Evolutionary conservation across 352 stramenopile species (phyloP), one percentile per base, ranked within the genome.

Genomic region (Pythium pyrilobum): DNA sequence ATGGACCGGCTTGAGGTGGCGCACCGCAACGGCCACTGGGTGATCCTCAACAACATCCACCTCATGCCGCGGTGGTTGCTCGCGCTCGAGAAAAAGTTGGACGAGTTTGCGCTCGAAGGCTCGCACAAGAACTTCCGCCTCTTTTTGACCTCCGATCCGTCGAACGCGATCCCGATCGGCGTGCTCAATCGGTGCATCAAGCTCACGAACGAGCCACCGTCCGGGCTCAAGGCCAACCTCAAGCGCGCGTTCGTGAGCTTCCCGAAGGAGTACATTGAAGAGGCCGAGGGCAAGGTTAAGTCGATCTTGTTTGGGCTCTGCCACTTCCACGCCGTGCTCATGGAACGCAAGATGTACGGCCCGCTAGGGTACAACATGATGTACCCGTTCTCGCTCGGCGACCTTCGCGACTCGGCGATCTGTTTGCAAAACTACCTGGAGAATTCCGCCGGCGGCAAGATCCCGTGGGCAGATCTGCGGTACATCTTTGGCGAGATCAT

Each of bases 31-130:
- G 95, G 95, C 10, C 87, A 96, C 66, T 98, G 95, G 95, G 79
- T 98, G 3, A 92, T 98, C 54, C 76, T 97, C 31, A 95, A 97
- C 69, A 98, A 98, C 59, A 88, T 97, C 15, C 93, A 98, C 38
- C 55, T 98, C 11, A 98, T 98, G 91, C 88, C 93, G 0, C 85
- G 75, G 45, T 98, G 94, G 95, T 81, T 98, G 27, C 65, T 95
- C 2, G 85, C 89, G 46, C 76, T 98, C 13, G 92, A 98, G 59
- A 87, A 95, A 41, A 88, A 96, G 77, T 76, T 98, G 21, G 90
- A 97, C 41, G 65, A 88, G 47, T 41, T 95, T 46, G 64, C 72
- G 0, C n/a, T n/a, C n/a, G n/a, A 83, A 87, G 34, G 76, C 62
- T 9, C 79, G 71, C 40, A 81, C 74, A 46, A 77, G 77, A 82